Base-by-base conservation (phyloP, 768 basidiomycete genomes). In the Rhodotorula babjevae region DNA sequence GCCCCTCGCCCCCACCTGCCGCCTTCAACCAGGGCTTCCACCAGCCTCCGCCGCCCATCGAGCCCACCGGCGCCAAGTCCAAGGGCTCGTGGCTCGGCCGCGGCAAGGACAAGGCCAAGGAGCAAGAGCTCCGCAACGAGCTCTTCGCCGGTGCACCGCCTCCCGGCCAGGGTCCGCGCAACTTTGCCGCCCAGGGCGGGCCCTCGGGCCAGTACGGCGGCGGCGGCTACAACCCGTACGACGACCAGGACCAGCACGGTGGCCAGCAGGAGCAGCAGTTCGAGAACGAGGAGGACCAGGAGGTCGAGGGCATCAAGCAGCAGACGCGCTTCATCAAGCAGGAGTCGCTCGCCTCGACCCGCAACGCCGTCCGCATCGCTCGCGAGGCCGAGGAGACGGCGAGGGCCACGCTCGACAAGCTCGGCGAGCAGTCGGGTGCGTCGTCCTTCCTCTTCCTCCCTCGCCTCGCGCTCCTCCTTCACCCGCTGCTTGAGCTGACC, bases 381-480 rank as follows among this genome's bases (percentile, higher is more conserved):
- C 85, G 89, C n/a, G 93, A 98, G 81, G 93, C 95, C 0, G 95
- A 97, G 81, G 95, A 99, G 81, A 95, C 93, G 19, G 95, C 91
- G 47, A 84, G 90, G 58, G 88, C 88, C 69, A 99, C 95, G 10
- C 79, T 99, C 29, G 83, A 80, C 68, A 90, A 87, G 79, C 85
- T 99, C 15, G 94, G 91, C 18, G 89, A 91, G 77, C 95, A 99
- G 82, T 97, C 94, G 33, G 95, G 95, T 95, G 72, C 40, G 68
- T 62, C 4, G n/a, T 52, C 69, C 29, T 33, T n/a, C 3, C 15
- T 46, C 29, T 31, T 16, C 19, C 7, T 29, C 73, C 66, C 63
- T 25, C 50, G 16, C 15, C 42, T 8, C 25, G 25, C 36, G 5
- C 36, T 36, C 36, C 5, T 36, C 36, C n/a, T 36, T 36, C 5